Evolutionary conservation across 192 early-diverging fungal genomes (phyloP), one percentile per base, ranked within the genome.

Genomic region (Phycomyces blakesleeanus): DNA sequence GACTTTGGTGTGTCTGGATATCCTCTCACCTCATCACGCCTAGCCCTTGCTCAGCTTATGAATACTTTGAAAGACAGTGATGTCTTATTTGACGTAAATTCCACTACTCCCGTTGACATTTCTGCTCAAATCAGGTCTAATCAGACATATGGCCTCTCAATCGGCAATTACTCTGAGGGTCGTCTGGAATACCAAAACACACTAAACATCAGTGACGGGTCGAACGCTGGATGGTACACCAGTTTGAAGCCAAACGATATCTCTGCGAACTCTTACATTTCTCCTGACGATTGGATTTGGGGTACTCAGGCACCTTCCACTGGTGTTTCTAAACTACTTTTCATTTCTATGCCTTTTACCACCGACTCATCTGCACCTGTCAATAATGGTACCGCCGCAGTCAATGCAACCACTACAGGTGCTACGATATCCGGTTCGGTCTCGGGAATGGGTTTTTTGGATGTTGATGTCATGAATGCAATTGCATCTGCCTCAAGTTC

Each of bases 101-200:
- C 20, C 5, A 70, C 74, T 21, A 70, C 67, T 25, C 59, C 74
- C 11, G 44, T 64, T 21, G 51, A 57, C 57, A 37, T 57, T 14
- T 64, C 65, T 7, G 40, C 65, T 11, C 50, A 57, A 12, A 71
- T 76, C 20, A 70, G 64, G 52, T 63, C 68, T 4, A 76, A 76
- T 41, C 6, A 24, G 0, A 76, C 74, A 3, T 67, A 67, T 52
- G 74, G 74, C 42, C 16, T 64, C 2, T 67, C 64, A 4, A 55
- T 76, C 27, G 74, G 74, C 38, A 24, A 63, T 9, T 76, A 71
- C 51, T 64, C 65, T 22, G 65, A 76, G 60, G 74, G 74, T 25
- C 64, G 74, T 9, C 25, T 71, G 11, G 74, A 76, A 26, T 76
- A 67, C 29, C 64, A 51, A 12, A 34, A 42, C 0, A 47, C 64